Evolutionary conservation across 805 yeast genomes (phyloP).

Genomic region (Saccharomyces mikatae): DNA sequence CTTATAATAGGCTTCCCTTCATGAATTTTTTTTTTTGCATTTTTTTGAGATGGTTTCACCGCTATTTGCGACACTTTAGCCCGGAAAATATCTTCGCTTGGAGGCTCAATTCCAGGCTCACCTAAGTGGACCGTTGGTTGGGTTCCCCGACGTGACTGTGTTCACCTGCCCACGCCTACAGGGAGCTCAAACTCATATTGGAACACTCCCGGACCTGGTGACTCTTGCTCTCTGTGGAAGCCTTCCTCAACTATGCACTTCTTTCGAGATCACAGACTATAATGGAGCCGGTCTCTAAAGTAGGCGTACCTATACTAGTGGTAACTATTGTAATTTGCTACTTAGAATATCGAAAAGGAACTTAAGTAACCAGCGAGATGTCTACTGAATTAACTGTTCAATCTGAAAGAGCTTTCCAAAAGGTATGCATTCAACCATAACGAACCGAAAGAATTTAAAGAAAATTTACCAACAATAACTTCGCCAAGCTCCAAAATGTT

Average conservation of each 20-base stretch:
- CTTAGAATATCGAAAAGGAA: neutral
- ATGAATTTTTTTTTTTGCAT: no score
- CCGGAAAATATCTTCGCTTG: neutral
- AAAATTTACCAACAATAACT: neutral
- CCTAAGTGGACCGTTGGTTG: neutral
- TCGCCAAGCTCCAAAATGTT: neutral
- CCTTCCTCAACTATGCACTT: neutral
- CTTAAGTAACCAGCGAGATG: slow-evolving; percentile 50
- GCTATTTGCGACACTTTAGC: neutral
- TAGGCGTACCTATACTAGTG: neutral
- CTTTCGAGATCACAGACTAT: neutral
- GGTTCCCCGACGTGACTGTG: neutral
- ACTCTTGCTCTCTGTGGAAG: neutral
- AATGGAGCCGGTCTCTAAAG: neutral
- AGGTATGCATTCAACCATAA: slow-evolving; percentile 52
- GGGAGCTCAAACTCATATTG: neutral
- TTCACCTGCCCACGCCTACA: neutral
- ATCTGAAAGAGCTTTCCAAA: slow-evolving; percentile 99
- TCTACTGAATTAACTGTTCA: slow-evolving; percentile 99
- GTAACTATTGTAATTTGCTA: neutral
- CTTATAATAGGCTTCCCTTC: no score
- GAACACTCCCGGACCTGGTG: neutral
- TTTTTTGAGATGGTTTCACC: no score
- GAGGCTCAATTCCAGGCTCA: neutral
- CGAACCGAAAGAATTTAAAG: neutral